Percentiles rank a stretch among this genome's conserved stretches.
These are phyloP conservation scores for Setomelanomma holmii DNA, from an alignment of 2,329 filamentous ascomycete species.

Conservation along the genomic window DNA sequence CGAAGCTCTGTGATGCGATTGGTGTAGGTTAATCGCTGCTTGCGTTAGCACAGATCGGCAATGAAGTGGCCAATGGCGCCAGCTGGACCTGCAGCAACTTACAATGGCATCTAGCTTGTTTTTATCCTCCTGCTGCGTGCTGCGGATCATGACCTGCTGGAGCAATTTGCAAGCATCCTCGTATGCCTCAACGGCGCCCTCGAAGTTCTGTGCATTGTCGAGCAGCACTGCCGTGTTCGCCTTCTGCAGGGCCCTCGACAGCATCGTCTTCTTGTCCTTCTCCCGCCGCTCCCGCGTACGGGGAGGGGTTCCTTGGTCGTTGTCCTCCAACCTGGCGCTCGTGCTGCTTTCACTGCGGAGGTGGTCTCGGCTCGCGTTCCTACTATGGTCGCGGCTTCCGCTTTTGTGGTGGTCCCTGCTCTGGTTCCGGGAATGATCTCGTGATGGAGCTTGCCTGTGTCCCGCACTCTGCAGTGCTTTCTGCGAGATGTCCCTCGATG, in stretches of 20 bases:
- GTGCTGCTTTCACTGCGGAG: conserved; percentile 41
- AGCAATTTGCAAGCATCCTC: conserved; percentile 87
- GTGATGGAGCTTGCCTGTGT: conserved; percentile 22
- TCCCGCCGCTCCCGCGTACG: conserved; percentile 54
- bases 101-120: conserved; percentile 93
- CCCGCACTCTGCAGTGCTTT: conserved; percentile 29
- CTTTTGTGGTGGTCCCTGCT: conserved; percentile 28
- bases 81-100: too few species aligned
- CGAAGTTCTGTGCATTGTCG: conserved; percentile 94
- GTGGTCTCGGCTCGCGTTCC: conserved; percentile 29
- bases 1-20: conserved; percentile 87
- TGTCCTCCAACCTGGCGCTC: conserved; percentile 43
- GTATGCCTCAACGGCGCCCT: conserved; percentile 89
- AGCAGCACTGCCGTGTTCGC: conserved; percentile 94
- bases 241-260: conserved; percentile 93
- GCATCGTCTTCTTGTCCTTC: conserved; percentile 82
- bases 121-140: conserved; percentile 83
- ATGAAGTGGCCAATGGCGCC: too few species aligned
- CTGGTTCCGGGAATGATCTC: conserved; percentile 21
- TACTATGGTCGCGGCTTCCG: conserved; percentile 33
- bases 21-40: conserved; percentile 84
- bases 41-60: conserved; percentile 16
- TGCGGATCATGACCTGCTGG: conserved; percentile 85
- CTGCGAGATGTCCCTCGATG: conserved; percentile 29
- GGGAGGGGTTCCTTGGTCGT: conserved; percentile 40